Evolutionary conservation across 1,139 yeast species (phyloP).

Genomic region (Hansenula lynferdii): DNA sequence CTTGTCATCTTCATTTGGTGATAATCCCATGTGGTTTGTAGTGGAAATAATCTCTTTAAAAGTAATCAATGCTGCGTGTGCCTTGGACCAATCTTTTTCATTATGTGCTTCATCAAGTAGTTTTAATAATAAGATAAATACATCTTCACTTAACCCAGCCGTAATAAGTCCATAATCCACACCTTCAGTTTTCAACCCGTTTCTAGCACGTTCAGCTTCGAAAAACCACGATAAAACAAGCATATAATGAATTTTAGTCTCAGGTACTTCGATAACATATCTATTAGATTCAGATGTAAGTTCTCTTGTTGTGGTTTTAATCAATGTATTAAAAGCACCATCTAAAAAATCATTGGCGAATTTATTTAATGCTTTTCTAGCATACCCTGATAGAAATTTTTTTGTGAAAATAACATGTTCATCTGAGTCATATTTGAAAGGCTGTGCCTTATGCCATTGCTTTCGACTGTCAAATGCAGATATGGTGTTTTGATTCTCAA

Average conservation of each 20-base stretch:
- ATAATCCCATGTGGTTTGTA: conserved; percentile 43
- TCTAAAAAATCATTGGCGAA: conserved; percentile 62
- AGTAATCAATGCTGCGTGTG: conserved; percentile 70
- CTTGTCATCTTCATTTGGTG: conserved; percentile 32
- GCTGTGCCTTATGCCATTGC: conserved; percentile 51
- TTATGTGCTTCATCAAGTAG: conserved; percentile 51
- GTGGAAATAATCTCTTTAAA: conserved; percentile 60
- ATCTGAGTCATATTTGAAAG: conserved; percentile 43
- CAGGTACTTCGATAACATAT: no score
- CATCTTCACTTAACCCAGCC: conserved; percentile 59
- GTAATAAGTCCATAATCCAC: conserved; percentile 61
- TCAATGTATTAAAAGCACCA: conserved; percentile 69
- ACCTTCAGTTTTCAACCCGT: conserved; percentile 11
- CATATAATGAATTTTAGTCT: conserved; percentile 43
- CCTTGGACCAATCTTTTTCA: conserved; percentile 45
- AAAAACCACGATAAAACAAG: conserved; percentile 71
- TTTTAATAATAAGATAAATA: conserved; percentile 55
- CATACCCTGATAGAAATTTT: conserved; percentile 27
- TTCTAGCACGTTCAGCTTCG: conserved; percentile 33
- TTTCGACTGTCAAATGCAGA: conserved; percentile 62
- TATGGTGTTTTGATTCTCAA: conserved; percentile 43
- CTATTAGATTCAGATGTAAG: conserved; percentile 41
- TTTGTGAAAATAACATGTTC: conserved; percentile 32
- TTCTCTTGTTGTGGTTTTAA: conserved; percentile 46
- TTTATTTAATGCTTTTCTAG: conserved; percentile 31